Percentiles rank a stretch among this genome's conserved stretches.
These are phyloP conservation scores for Jatropha multifida DNA, from an alignment of 441 rosid species.

Conservation along the genomic window DNA sequence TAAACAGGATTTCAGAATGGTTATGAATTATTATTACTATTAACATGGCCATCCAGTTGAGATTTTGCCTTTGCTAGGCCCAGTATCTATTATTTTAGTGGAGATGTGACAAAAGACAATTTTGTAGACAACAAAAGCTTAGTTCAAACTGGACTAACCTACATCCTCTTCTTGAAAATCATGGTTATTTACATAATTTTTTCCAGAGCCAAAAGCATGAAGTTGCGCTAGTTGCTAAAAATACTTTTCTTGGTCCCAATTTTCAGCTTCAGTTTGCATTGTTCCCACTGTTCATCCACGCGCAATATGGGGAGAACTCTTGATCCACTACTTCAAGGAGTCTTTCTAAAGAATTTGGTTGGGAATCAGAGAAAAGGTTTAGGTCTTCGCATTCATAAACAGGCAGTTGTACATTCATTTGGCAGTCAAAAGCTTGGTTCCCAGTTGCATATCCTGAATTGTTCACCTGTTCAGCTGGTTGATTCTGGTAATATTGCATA, in stretches of 20 bases:
- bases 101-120: background rate
- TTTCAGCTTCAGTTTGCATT: slow-evolving; percentile 22
- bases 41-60: background rate
- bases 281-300: slow-evolving; percentile 31
- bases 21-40: background rate
- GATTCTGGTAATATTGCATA: slow-evolving; percentile 42
- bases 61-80: slow-evolving; percentile 2
- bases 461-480: slow-evolving; percentile 32
- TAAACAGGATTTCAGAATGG: background rate
- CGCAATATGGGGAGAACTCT: slow-evolving; percentile 32
- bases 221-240: background rate
- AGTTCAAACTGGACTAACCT: slow-evolving; percentile 16
- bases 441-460: slow-evolving; percentile 26
- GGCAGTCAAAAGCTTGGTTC: slow-evolving; percentile 28
- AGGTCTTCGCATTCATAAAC: slow-evolving; percentile 40
- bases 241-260: background rate
- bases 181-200: slow-evolving; percentile 19
- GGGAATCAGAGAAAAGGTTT: slow-evolving; percentile 24
- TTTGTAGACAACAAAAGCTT: slow-evolving; percentile 11
- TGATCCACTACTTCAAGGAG: slow-evolving; percentile 41
- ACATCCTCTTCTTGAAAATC: slow-evolving; percentile 20
- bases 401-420: slow-evolving; percentile 27
- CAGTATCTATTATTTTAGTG: background rate
- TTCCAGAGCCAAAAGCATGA: background rate
- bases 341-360: slow-evolving; percentile 30